Conservation (phyloP, 2,329 filamentous ascomycete species). For the Karstenula rhodostoma region DNA sequence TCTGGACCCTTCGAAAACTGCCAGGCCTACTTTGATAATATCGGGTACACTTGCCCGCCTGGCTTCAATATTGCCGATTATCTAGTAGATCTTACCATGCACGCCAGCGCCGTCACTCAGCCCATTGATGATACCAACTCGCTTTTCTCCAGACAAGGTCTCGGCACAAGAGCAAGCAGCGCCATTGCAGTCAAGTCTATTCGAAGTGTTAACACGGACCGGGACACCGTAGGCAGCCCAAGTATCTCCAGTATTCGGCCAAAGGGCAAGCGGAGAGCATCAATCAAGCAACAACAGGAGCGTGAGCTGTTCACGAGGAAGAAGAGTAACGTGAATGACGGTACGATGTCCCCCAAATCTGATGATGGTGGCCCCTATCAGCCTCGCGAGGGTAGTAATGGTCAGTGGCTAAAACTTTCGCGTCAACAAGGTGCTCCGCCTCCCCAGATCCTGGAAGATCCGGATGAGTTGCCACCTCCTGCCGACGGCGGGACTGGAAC, state of each 20-base stretch:
- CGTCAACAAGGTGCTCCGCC: slow-evolving; percentile 62
- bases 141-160: slow-evolving; percentile 67
- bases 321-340: slow-evolving; percentile 64
- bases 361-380: slow-evolving; percentile 67
- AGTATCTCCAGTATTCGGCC: slow-evolving; percentile 71
- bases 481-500: slow-evolving; percentile 68
- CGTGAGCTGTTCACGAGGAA: slow-evolving; percentile 88
- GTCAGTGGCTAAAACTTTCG: slow-evolving; percentile 67
- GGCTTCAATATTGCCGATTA: slow-evolving; percentile 99
- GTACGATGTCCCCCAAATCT: slow-evolving; percentile 65
- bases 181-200: slow-evolving; percentile 90
- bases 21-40: slow-evolving; percentile 88
- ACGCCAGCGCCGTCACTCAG: slow-evolving; percentile 71
- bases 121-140: slow-evolving; percentile 65
- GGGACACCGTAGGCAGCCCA: slow-evolving; percentile 63
- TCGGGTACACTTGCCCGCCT: slow-evolving; percentile 91
- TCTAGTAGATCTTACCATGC: slow-evolving; percentile 96
- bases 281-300: slow-evolving; percentile 85
- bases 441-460: slow-evolving; percentile 73
- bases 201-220: slow-evolving; percentile 79
- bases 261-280: slow-evolving; percentile 76
- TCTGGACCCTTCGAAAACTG: slow-evolving; percentile 90
- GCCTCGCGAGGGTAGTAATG: slow-evolving; percentile 59
- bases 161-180: slow-evolving; percentile 82
- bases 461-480: slow-evolving; percentile 66